These are phyloP conservation scores for Cordyceps tenuipes DNA, from an alignment of 2,329 filamentous ascomycete species.

Conservation along the genomic window DNA sequence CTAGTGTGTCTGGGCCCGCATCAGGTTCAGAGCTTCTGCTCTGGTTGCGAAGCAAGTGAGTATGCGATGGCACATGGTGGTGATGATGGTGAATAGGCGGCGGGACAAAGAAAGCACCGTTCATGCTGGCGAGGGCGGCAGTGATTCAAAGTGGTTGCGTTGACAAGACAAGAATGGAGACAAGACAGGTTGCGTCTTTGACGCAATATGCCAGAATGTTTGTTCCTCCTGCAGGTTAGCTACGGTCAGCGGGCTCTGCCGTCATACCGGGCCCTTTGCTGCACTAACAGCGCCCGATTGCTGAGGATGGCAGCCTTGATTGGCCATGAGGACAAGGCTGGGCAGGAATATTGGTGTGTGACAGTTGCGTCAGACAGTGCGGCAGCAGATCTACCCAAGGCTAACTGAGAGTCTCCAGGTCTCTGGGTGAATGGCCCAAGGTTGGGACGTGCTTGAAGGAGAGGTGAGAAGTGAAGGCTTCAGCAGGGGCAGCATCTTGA, in stretches of 20 bases:
- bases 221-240: neutral
- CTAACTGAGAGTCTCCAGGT: neutral
- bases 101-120: neutral
- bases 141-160: neutral
- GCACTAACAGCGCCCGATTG: neutral
- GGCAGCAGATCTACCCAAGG: neutral
- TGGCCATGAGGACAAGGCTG: neutral
- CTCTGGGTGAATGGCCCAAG: neutral
- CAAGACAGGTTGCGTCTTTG: neutral
- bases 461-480: neutral
- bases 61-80: neutral
- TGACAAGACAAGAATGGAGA: neutral
- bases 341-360: neutral
- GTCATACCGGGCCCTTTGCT: slow-evolving; percentile 1
- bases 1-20: neutral
- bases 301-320: neutral
- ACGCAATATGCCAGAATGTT: neutral
- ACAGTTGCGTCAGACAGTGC: neutral
- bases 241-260: neutral
- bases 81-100: neutral
- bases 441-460: neutral
- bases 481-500: neutral
- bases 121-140: neutral
- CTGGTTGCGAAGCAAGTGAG: neutral
- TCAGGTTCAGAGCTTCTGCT: neutral